Evolutionary conservation across 352 stramenopile genomes (phyloP).

Genomic region (Saprolegnia diclina): DNA sequence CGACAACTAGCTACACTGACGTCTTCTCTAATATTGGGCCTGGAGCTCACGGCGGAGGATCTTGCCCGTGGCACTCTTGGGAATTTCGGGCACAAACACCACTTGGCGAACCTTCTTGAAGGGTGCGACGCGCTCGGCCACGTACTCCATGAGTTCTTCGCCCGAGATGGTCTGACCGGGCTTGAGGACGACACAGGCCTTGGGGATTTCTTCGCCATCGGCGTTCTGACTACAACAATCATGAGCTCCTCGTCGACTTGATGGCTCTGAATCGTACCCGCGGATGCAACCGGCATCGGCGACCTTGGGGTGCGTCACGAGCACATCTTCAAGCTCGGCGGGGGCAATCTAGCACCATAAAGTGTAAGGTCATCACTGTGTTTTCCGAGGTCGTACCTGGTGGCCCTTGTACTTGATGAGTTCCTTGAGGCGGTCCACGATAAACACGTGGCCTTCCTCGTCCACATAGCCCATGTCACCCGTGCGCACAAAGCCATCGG

Average conservation of each 20-base stretch:
- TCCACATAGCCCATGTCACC: slow-evolving; percentile 90
- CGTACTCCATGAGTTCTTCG: slow-evolving; percentile 75
- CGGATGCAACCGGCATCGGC: slow-evolving; percentile 47
- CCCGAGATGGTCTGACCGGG: slow-evolving; percentile 40
- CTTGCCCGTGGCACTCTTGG: slow-evolving; percentile 89
- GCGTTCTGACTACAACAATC: slow-evolving; percentile 31
- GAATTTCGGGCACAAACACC: slow-evolving; percentile 85
- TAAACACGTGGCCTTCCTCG: slow-evolving; percentile 89
- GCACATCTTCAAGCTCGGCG: slow-evolving; percentile 88
- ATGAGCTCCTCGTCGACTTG: neutral
- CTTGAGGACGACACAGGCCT: slow-evolving; percentile 87
- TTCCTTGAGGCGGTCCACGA: slow-evolving; percentile 92
- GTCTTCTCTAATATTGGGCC: slow-evolving; percentile 38
- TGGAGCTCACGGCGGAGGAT: slow-evolving; percentile 85
- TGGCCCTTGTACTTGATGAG: slow-evolving; percentile 94
- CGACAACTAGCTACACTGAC: neutral
- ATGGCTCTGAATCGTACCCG: slow-evolving; percentile 27
- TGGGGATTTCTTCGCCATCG: slow-evolving; percentile 81
- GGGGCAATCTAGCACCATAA: slow-evolving; percentile 52
- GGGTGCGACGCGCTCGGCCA: slow-evolving; percentile 70
- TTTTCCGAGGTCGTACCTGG: slow-evolving; percentile 33
- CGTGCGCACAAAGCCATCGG: slow-evolving; percentile 81
- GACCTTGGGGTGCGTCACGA: slow-evolving; percentile 68
- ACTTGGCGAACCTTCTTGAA: slow-evolving; percentile 88
- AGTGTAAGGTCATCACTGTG: neutral